Percentiles rank a stretch among this genome's conserved stretches.
phyloP scores from a whole-genome alignment of 2,329 filamentous ascomycete species.

The Cladosporium sp. region DNA sequence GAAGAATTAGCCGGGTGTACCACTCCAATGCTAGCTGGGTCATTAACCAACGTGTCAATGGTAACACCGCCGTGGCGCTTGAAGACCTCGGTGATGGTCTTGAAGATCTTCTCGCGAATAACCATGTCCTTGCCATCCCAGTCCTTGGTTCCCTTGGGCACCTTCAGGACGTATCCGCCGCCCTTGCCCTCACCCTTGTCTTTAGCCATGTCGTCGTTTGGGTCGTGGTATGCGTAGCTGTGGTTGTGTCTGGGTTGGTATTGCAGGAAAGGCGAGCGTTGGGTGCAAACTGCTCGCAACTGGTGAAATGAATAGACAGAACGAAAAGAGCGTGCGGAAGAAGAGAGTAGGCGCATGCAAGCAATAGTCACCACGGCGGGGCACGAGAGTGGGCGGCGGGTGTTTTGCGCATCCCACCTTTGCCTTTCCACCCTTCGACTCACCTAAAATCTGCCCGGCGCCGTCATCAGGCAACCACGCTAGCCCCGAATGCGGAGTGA shows the following conservation, averaged over 20 bases:
- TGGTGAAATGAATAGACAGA: constrained; percentile 6
- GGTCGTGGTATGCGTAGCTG: constrained; percentile 19
- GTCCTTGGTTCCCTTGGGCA: constrained; percentile 88
- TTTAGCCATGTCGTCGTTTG: constrained; percentile 48
- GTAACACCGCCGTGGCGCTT: constrained; percentile 79
- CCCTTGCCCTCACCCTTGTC: constrained; percentile 43
- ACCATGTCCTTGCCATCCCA: constrained; percentile 79
- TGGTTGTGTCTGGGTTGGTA: constrained; percentile 11
- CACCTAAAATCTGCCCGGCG: constrained; percentile 19
- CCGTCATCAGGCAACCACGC: constrained; percentile 1
- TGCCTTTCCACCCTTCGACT: constrained; percentile 1
- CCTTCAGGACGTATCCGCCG: constrained; percentile 68
- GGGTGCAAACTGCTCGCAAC: neutral
- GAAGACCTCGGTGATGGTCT: constrained; percentile 74
- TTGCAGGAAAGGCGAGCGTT: constrained; percentile 16
- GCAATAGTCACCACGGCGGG: constrained; percentile 20
- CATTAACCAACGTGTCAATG: constrained; percentile 66
- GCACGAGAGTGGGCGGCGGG: constrained; percentile 3
- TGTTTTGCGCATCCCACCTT: constrained; percentile 19
- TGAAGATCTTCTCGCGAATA: constrained; percentile 78
- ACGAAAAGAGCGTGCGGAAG: constrained; percentile 18
- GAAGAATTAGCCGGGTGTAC: neutral
- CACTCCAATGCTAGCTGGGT: neutral
- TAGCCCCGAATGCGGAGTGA: constrained; percentile 8
- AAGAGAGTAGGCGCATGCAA: constrained; percentile 20